These are phyloP conservation scores for Volvariella surrecta DNA, from an alignment of 1,284 basidiomycete species.

Conservation along the genomic window DNA sequence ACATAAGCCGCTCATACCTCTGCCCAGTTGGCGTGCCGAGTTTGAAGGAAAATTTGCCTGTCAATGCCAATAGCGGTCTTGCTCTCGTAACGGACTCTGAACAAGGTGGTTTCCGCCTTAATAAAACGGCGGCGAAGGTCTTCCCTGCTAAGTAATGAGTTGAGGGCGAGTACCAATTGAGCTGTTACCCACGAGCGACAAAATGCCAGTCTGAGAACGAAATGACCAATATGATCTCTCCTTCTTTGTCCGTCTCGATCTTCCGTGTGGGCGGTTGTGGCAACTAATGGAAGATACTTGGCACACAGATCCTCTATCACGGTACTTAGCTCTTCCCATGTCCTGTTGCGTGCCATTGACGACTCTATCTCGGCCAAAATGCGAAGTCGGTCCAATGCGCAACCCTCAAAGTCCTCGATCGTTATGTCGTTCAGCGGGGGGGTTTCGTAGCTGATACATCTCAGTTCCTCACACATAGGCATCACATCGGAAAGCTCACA, in stretches of 20 bases:
- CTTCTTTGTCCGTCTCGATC: slow-evolving; percentile 57
- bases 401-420: slow-evolving; percentile 93
- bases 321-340: slow-evolving; percentile 67
- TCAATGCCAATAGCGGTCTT: slow-evolving; percentile 42
- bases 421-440: slow-evolving; percentile 89
- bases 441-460: slow-evolving; percentile 62
- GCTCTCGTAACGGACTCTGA: slow-evolving; percentile 76
- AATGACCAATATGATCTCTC: slow-evolving; percentile 91
- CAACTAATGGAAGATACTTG: slow-evolving; percentile 70
- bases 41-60: slow-evolving; percentile 61
- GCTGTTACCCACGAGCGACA: slow-evolving; percentile 74
- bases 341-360: slow-evolving; percentile 76
- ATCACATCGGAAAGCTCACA: slow-evolving; percentile 40
- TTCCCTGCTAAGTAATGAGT: slow-evolving; percentile 45
- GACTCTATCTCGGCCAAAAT: slow-evolving; percentile 95
- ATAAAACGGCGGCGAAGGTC: slow-evolving; percentile 88
- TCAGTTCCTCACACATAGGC: slow-evolving; percentile 1
- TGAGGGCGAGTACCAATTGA: neutral
- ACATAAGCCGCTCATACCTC: slow-evolving; percentile 31
- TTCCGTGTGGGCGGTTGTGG: slow-evolving; percentile 30
- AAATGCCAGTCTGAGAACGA: slow-evolving; percentile 91
- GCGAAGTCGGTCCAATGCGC: slow-evolving; percentile 83
- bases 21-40: slow-evolving; percentile 77
- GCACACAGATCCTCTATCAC: slow-evolving; percentile 53
- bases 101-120: slow-evolving; percentile 83